phyloP scores from a whole-genome alignment of 768 basidiomycete species.

The Trametes maxima region DNA sequence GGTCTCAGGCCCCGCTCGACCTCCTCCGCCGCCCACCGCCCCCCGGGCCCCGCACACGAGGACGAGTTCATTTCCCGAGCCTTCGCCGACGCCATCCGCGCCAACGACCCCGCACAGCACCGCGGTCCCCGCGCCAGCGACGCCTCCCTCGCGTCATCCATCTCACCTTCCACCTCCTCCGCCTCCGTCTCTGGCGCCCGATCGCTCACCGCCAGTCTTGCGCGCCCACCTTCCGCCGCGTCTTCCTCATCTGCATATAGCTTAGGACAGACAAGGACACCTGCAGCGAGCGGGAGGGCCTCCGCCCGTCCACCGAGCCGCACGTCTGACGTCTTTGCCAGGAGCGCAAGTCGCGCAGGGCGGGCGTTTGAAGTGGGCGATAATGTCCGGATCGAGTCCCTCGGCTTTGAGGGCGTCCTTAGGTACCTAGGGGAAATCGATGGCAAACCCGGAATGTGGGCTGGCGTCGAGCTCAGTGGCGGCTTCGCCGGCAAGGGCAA shows the following conservation, averaged over 20 bases:
- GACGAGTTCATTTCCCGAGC: slow-evolving; percentile 66
- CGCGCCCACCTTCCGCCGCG: slow-evolving; percentile 60
- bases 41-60: slow-evolving; percentile 42
- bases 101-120: slow-evolving; percentile 79
- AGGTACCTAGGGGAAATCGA: slow-evolving; percentile 84
- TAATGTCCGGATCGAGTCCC: slow-evolving; percentile 81
- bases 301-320: slow-evolving; percentile 64
- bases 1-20: slow-evolving; percentile 64
- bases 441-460: slow-evolving; percentile 90
- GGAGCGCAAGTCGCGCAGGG: slow-evolving; percentile 48
- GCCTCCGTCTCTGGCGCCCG: slow-evolving; percentile 44
- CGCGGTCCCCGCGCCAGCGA: slow-evolving; percentile 46
- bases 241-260: slow-evolving; percentile 52
- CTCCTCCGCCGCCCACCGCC: slow-evolving; percentile 43
- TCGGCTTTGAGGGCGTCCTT: slow-evolving; percentile 85
- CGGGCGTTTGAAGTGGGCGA: slow-evolving; percentile 72
- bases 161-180: slow-evolving; percentile 52
- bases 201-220: slow-evolving; percentile 44
- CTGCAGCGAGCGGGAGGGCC: slow-evolving; percentile 52
- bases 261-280: slow-evolving; percentile 33
- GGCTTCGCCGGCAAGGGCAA: slow-evolving; percentile 92
- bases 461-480: slow-evolving; percentile 86
- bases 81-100: slow-evolving; percentile 78
- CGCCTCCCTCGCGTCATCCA: slow-evolving; percentile 39
- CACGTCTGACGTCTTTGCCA: slow-evolving; percentile 59